These are phyloP conservation scores for Pelargonium myrrhifolium DNA, from an alignment of 441 rosid genomes.

Conservation along the genomic window DNA sequence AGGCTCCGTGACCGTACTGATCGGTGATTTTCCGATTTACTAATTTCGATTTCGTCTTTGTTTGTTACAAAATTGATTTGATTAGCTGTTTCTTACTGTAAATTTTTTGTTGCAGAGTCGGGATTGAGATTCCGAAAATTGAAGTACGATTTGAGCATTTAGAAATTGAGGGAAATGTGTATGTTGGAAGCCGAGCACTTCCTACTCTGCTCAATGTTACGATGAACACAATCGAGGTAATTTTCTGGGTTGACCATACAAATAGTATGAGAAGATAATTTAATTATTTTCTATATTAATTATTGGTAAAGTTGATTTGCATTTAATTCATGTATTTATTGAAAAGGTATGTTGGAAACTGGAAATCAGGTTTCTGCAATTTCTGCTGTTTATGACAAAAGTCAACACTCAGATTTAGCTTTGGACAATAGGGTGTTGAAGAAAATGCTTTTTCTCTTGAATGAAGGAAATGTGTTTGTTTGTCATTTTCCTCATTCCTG, in stretches of 20 bases:
- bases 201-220: slow-evolving; percentile 3
- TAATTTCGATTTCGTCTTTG: background rate
- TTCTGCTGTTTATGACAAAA: background rate
- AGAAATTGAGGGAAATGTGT: background rate
- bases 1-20: background rate
- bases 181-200: slow-evolving; percentile 1
- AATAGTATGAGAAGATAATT: background rate
- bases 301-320: background rate
- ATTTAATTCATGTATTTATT: too few relatives aligned
- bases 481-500: background rate
- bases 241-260: too few relatives aligned
- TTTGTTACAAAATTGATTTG: background rate
- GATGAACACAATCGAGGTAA: slow-evolving; percentile 47
- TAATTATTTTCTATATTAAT: background rate
- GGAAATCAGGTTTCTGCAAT: background rate
- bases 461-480: background rate
- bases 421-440: background rate
- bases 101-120: background rate
- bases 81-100: background rate
- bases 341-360: background rate
- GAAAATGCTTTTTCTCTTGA: background rate
- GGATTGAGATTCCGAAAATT: slow-evolving; percentile 2
- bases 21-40: background rate
- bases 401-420: background rate
- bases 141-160: background rate